A percentile compares a stretch with the other conserved stretches of the same genome.
These are phyloP conservation scores for Paracorniculantispora psalliotae DNA, from an alignment of 2,329 filamentous ascomycete species.

Conservation along the genomic window DNA sequence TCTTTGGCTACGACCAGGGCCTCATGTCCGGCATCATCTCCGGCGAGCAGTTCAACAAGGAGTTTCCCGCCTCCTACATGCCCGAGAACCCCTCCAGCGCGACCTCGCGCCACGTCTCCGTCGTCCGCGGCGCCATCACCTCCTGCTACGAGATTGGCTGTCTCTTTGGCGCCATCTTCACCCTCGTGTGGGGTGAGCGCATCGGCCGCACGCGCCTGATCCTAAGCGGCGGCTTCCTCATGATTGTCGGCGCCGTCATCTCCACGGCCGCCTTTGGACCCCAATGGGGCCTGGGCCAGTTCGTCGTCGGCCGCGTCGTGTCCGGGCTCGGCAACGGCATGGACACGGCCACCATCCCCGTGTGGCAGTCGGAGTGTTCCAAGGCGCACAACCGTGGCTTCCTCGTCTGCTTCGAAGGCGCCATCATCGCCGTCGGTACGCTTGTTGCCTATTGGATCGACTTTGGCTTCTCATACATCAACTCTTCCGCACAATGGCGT, in stretches of 20 bases:
- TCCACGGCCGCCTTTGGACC: constrained; percentile 44
- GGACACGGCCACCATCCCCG: constrained; percentile 48
- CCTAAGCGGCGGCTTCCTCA: constrained; percentile 49
- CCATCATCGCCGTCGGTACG: constrained; percentile 37
- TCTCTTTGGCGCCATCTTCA: constrained; percentile 42
- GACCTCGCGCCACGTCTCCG: constrained; percentile 28
- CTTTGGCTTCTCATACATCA: constrained; percentile 38
- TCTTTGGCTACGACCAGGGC: constrained; percentile 55
- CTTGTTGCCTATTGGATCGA: constrained; percentile 42
- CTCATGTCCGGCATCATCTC: constrained; percentile 52
- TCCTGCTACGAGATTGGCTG: constrained; percentile 50
- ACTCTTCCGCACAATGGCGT: constrained; percentile 45
- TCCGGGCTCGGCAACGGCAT: constrained; percentile 51
- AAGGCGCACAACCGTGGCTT: constrained; percentile 48
- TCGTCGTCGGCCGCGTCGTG: constrained; percentile 46
- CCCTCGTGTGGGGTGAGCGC: constrained; percentile 48
- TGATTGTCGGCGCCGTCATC: constrained; percentile 56
- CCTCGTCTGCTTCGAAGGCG: constrained; percentile 46
- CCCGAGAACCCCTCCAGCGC: not conserved
- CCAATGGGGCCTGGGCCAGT: constrained; percentile 36
- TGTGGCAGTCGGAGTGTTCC: constrained; percentile 52
- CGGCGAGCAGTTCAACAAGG: constrained; percentile 43
- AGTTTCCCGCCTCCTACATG: constrained; percentile 37
- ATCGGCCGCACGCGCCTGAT: constrained; percentile 50
- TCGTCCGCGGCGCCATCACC: constrained; percentile 43